These are phyloP conservation scores for Martensiomyces pterosporus DNA, from an alignment of 192 early-diverging fungal genomes.

Conservation along the genomic window DNA sequence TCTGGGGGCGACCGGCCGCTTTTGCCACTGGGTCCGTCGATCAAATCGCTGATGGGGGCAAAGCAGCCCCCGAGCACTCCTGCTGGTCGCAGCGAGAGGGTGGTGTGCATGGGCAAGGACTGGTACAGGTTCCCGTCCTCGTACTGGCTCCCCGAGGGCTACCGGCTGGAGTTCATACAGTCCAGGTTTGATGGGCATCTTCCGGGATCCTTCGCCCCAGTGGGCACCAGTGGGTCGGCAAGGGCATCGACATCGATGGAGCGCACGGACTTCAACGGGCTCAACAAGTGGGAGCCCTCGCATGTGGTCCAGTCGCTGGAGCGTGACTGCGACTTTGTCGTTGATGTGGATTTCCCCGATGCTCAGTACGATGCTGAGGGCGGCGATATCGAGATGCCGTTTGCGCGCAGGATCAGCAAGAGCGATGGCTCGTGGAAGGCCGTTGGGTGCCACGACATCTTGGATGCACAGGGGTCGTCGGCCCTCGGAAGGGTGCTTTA, in stretches of 20 bases:
- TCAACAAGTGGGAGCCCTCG: slow-evolving; percentile 30
- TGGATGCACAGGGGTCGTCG: slow-evolving; percentile 15
- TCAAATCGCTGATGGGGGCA: slow-evolving; percentile 7
- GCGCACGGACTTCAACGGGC: slow-evolving; percentile 31
- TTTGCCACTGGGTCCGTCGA: slow-evolving; percentile 19
- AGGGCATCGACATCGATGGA: slow-evolving; percentile 11
- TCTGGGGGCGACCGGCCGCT: slow-evolving; percentile 19
- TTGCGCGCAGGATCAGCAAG: background rate
- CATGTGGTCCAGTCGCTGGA: slow-evolving; percentile 13
- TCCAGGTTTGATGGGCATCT: slow-evolving; percentile 72
- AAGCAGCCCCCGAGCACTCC: too few relatives aligned
- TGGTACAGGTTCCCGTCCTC: slow-evolving; percentile 95
- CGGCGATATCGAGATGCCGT: background rate
- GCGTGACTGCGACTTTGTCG: slow-evolving; percentile 20
- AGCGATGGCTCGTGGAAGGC: background rate
- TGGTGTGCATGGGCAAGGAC: slow-evolving; percentile 85
- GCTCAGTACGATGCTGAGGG: background rate
- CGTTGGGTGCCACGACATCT: slow-evolving; percentile 19
- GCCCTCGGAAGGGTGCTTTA: slow-evolving; percentile 26
- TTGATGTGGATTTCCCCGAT: slow-evolving; percentile 14
- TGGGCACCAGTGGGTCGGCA: slow-evolving; percentile 7
- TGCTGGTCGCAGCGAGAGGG: background rate
- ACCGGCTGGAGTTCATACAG: slow-evolving; percentile 66
- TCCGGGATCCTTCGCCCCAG: slow-evolving; percentile 68
- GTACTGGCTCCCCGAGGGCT: slow-evolving; percentile 77